Evolutionary conservation across 192 early-diverging fungal species (phyloP), one percentile per base, ranked within the genome.

Genomic region (Spizellomyces sp.): DNA sequence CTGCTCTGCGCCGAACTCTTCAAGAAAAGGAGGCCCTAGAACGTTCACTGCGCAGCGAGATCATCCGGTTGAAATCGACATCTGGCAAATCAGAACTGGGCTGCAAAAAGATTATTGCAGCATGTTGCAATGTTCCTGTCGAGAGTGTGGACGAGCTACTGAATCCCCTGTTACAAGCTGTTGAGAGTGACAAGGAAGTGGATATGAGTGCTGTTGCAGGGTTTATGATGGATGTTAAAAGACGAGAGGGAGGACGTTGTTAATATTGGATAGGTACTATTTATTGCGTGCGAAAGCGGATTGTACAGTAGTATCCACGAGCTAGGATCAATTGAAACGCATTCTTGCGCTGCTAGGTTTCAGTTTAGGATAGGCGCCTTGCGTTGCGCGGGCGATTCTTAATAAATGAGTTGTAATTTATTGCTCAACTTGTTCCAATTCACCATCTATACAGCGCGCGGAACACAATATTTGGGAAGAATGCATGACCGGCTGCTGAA

Each of bases 31-130:
- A 81, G 9, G 47, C 6, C n/a, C 62, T 77, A 12, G 70, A 82
- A 64, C 62, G 62, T 10, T 44, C 46, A 12, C 70, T 72, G 4
- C 70, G 62, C n/a, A n/a, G 14, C 50, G 62, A 72, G 48, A 72
- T 72, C 22, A 54, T 64, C 42, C 60, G 45, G 9, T 44, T 72
- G 5, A 62, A 58, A 14, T 71, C 69, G 8, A 58, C 66, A 48
- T 27, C 69, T 45, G 59, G 43, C 41, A 41, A 62, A 47, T 48
- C 70, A 6, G 70, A 72, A 64, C 65, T 91, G 48, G 86, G 91
- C 64, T 96, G 90, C 78, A 92, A 91, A 78, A 82, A 86, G 64
- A 84, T 98, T 44, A 94, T 96, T 76, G 87, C 93, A 7, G 86
- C 88, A 22, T 94, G 94, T 75, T 96, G 94, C 71, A 86, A 90